A percentile compares a stretch with the other conserved stretches of the same genome.
phyloP scores from a whole-genome alignment of 331 rosid genomes.

The Ulmus americana region DNA sequence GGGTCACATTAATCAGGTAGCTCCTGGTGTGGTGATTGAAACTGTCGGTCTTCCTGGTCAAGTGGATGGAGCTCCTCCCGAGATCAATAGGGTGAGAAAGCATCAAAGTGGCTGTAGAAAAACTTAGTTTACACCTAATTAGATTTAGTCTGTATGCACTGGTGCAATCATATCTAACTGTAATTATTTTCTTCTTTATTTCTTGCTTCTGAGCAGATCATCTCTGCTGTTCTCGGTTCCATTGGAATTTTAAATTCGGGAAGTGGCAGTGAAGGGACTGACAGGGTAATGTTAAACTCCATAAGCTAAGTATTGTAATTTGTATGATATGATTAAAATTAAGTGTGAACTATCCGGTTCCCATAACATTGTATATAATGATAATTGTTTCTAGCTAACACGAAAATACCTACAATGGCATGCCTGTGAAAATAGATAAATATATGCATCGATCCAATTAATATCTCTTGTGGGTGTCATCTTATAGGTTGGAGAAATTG shows the following conservation, averaged over 20 bases:
- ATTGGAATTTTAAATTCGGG: slow-evolving; percentile 58
- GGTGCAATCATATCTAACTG: slow-evolving; percentile 5
- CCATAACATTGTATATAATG: not conserved
- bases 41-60: slow-evolving; percentile 77
- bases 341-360: not conserved
- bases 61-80: slow-evolving; percentile 71
- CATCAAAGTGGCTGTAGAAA: not conserved
- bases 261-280: slow-evolving; percentile 61
- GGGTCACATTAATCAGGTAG: slow-evolving; percentile 53
- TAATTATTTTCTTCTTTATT: slow-evolving; percentile 19
- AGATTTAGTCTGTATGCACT: not conserved
- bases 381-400: not conserved
- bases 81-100: slow-evolving; percentile 57
- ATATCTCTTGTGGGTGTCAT: not conserved
- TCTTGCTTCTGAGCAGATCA: slow-evolving; percentile 42
- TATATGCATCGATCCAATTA: not conserved
- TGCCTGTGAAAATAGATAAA: not conserved
- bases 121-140: slow-evolving; percentile 21
- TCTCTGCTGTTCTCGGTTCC: slow-evolving; percentile 87
- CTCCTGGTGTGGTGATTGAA: slow-evolving; percentile 88
- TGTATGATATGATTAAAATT: slow-evolving; percentile 3
- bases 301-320: slow-evolving; percentile 13
- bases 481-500: not conserved
- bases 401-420: not conserved
- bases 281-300: slow-evolving; percentile 45